A percentile compares a stretch with the other conserved stretches of the same genome.
phyloP scores from a whole-genome alignment of 768 basidiomycete species.

The Suillus plorans region DNA sequence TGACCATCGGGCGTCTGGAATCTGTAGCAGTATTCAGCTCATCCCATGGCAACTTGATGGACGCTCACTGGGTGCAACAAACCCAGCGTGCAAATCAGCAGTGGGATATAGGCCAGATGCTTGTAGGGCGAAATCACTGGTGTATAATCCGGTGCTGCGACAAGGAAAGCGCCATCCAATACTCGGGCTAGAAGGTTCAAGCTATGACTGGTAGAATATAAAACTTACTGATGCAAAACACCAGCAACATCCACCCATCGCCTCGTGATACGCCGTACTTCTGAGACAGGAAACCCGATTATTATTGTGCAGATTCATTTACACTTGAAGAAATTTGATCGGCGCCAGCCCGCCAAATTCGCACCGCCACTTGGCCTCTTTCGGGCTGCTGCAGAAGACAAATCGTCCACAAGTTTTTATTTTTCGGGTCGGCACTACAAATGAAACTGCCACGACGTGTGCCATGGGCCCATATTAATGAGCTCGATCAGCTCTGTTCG shows the following conservation, averaged over 20 bases:
- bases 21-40: conserved; percentile 19
- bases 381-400: neutral
- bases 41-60: neutral
- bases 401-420: neutral
- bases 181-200: too few relatives aligned
- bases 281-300: too few relatives aligned
- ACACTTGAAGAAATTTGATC: too few relatives aligned
- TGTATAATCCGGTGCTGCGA: too few relatives aligned
- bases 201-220: too few relatives aligned
- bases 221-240: too few relatives aligned
- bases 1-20: conserved; percentile 27
- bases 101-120: conserved; percentile 37
- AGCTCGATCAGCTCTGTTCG: conserved; percentile 73
- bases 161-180: too few relatives aligned
- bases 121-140: too few relatives aligned
- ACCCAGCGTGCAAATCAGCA: conserved; percentile 36
- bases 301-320: too few relatives aligned
- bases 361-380: neutral
- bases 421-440: neutral
- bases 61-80: conserved; percentile 36
- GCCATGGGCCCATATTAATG: conserved; percentile 69
- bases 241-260: too few relatives aligned
- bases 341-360: neutral
- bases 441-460: conserved; percentile 81
- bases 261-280: too few relatives aligned